Evolutionary conservation across 345 rosid genomes (phyloP).

Genomic region (Cardiospermum halicacabum): DNA sequence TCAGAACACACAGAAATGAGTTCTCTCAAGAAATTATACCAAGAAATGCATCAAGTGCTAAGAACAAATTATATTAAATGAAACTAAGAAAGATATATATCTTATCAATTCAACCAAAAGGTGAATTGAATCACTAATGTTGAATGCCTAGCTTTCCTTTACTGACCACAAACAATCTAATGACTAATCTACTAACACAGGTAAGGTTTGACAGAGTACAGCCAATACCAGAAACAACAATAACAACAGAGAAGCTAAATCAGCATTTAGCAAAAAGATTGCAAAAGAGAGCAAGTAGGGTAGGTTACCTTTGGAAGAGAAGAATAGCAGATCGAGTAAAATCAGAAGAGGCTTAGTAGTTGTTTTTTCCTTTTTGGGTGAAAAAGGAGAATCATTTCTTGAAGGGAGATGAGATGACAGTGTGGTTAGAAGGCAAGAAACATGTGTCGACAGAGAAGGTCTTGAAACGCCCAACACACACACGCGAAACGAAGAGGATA

Average conservation of each 20-base stretch:
- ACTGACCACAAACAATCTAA: too few species aligned
- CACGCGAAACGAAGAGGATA: not conserved
- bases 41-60: not conserved
- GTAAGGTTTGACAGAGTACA: not conserved
- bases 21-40: not conserved
- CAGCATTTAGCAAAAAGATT: not conserved
- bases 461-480: not conserved
- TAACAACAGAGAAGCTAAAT: too few species aligned
- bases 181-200: not conserved
- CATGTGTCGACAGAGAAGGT: not conserved
- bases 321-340: conserved; percentile 5
- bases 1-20: not conserved
- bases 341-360: not conserved
- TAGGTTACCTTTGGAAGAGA: not conserved
- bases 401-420: conserved; percentile 1
- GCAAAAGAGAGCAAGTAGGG: not conserved
- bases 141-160: not conserved
- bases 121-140: not conserved
- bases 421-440: conserved; percentile 9
- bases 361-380: not conserved
- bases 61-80: not conserved
- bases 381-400: not conserved
- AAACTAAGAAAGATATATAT: not conserved
- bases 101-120: not conserved
- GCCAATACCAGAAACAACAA: not conserved